Evolutionary conservation across 1,284 basidiomycete genomes (phyloP).

Genomic region (Ceratobasidium sp.): DNA sequence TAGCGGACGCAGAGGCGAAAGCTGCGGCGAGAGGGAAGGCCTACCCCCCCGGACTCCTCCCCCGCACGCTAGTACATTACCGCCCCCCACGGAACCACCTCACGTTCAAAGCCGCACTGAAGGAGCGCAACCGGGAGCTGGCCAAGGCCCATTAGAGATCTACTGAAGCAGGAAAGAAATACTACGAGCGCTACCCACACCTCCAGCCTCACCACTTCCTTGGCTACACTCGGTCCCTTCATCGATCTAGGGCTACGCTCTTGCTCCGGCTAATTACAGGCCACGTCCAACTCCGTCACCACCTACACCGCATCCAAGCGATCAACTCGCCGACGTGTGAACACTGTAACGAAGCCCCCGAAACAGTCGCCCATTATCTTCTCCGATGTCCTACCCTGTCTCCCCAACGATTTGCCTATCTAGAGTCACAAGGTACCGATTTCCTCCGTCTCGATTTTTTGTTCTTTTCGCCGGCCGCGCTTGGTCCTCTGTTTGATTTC

Average conservation of each 20-base stretch:
- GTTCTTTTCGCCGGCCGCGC: too few relatives aligned
- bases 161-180: not conserved
- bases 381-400: not conserved
- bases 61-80: not conserved
- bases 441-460: not conserved
- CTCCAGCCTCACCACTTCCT: not conserved
- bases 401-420: not conserved
- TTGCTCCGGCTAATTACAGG: constrained; percentile 7
- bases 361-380: constrained; percentile 15
- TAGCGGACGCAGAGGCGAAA: not conserved
- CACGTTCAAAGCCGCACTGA: not conserved
- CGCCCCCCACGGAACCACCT: not conserved
- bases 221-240: not conserved
- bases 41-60: not conserved
- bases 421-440: not conserved
- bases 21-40: not conserved
- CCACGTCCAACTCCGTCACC: not conserved
- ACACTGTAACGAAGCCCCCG: not conserved
- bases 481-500: too few relatives aligned
- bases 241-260: constrained; percentile 1
- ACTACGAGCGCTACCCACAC: not conserved
- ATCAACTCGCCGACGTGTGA: not conserved
- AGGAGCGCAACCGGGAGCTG: not conserved
- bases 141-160: not conserved
- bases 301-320: constrained; percentile 6